Base-by-base conservation (phyloP, 2,329 filamentous ascomycete genomes). In the Colletotrichum horii region DNA sequence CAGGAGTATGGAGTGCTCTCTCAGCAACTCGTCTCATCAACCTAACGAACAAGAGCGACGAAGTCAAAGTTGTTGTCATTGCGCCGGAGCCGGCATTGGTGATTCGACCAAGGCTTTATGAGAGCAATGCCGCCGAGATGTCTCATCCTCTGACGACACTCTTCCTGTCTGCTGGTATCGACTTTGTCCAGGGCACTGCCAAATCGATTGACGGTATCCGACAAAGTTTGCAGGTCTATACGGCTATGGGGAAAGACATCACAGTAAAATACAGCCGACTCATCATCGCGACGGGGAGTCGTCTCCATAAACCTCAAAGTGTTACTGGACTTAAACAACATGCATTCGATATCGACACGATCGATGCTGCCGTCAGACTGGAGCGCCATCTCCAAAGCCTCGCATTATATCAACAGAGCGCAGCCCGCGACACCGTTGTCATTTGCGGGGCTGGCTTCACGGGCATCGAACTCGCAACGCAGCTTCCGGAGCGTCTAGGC, bases 1-100 rank as follows among this genome's bases (percentile, higher is more conserved):
- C 83, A 26, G 84, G 84, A 12, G 66, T 84, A 3, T 84, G 83
- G 82, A 85, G 83, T 43, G 84, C 84, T 8, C 78, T 85, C 2
- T 77, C 83, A 8, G 84, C 84, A 28, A 79, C 79, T 62, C 80
- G 83, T 3, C 80, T 85, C 15, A 78, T 83, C 15, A 77, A 78
- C 11, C 75, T 82, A 19, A 71, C 66, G 7, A 58, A 70, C n/a
- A 77, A 78, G 28, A 68, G 71, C 9, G 16, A 75, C 6, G 72
- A 78, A 14, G 75, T 84, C 34, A 77, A 83, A 26, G 78, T 85
- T 30, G 36, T 78, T 7, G 78, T 85, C 65, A 78, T 85, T 26
- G 79, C 84, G 4, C 84, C 84, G 0, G 78, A 83, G 64, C 80
- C 81, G 1, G 70, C 52, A 7, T 70, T 85, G n/a, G 81, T 82